Evolutionary conservation across 2,329 filamentous ascomycete species (phyloP), one percentile per base, ranked within the genome.

Genomic region (Hysterium pulicare): DNA sequence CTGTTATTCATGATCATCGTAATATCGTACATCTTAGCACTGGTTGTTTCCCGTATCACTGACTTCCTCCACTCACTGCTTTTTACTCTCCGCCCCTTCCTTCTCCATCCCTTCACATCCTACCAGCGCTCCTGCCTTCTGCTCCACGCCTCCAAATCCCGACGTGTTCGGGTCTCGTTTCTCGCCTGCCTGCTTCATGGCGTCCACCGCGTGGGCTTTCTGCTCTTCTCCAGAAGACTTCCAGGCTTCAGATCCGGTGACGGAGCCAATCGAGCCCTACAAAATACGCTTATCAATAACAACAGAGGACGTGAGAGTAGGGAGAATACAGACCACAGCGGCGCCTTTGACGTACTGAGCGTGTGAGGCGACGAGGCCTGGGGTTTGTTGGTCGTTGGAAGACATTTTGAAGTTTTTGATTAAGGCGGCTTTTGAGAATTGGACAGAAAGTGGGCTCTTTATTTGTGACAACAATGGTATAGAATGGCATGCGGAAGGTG

Each of bases 31-130:
- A n/a, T n/a, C n/a, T n/a, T n/a, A n/a, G n/a, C n/a, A n/a, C n/a
- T n/a, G n/a, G n/a, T n/a, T n/a, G n/a, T n/a, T n/a, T n/a, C n/a
- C n/a, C n/a, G n/a, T n/a, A n/a, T n/a, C n/a, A n/a, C n/a, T n/a
- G n/a, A n/a, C n/a, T n/a, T n/a, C n/a, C n/a, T n/a, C n/a, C n/a
- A n/a, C n/a, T n/a, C n/a, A n/a, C 39, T 51, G 31, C 42, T 47
- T 46, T 57, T 59, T 58, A 38, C 77, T 82, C 15, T 70, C 73
- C 11, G 68, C 71, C 0, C 82, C 82, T 62, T 85, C 82, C 41
- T 75, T 73, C 63, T 78, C 69, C 84, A 87, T 87, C 0, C 84
- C 84, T 62, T 84, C 79, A 50, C 84, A 87, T 0, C 84, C 83
- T 0, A 79, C 75, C 1, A 77, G 65, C 56, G 77, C 79, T 5